Base-by-base conservation (phyloP, 257 asterid species). In the Fraxinus pennsylvanica region DNA sequence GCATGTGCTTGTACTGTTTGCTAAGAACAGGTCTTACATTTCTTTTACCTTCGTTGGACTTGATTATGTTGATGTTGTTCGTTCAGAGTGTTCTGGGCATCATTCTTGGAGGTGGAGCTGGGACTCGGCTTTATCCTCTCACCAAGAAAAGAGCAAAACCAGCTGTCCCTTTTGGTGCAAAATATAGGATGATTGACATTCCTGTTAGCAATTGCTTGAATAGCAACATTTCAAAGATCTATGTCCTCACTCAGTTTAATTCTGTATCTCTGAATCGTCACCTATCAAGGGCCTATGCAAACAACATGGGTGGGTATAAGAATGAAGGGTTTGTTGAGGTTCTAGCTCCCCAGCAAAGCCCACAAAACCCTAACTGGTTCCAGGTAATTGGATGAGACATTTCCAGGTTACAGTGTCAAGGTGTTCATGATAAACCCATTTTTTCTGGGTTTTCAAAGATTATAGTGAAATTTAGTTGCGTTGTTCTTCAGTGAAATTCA, bases 61-160 rank as follows among this genome's bases (percentile, higher is more conserved):
- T 33, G 29, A 17, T 71, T 35, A 4, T 45, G 13, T 19, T 21
- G 30, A 66, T 66, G 14, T 22, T 69, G 73, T 30, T 30, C 3
- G 41, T 33, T 19, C 50, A 69, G 50, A 69, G 73, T 69, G 73
- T 69, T 30, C 27, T 69, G 47, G 50, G 50, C 19, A 33, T 69
- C 73, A 69, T 30, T 25, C 27, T 25, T 25, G 27, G 27, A 25
- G 27, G 27, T 25, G 27, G 27, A 25, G 27, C 27, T 25, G 73
- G 73, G 47, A 69, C 73, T 13, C 43, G 50, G n/a, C 73, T 69
- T 69, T 69, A 69, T n/a, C 73, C 73, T 69, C 47, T 69, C 13
- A 69, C 73, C 9, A 69, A 69, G 73, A 69, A 69, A 41, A 69
- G 73, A 69, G 73, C 73, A 69, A 69, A 69, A 69, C 73, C 50